A percentile compares a stretch with the other conserved stretches of the same genome.
Evolutionary conservation across 352 stramenopile genomes (phyloP).

Genomic region (Phytophthora sansomeana): DNA sequence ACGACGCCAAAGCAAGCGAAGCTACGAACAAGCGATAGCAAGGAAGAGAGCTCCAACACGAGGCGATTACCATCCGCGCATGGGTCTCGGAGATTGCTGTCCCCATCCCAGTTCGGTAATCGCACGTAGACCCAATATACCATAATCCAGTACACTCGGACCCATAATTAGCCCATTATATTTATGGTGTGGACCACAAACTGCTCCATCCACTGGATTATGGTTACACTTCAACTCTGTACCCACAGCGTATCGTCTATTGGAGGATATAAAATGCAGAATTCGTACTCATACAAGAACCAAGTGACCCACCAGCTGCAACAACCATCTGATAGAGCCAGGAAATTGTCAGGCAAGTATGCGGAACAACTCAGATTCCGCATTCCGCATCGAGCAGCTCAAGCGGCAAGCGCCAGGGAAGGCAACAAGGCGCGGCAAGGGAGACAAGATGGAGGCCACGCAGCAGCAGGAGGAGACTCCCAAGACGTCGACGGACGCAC

Average conservation of each 20-base stretch:
- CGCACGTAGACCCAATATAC: background rate
- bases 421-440: background rate
- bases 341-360: conserved; percentile 4
- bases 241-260: conserved; percentile 12
- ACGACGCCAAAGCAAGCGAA: no score
- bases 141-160: no score
- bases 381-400: background rate
- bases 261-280: conserved; percentile 6
- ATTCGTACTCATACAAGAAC: background rate
- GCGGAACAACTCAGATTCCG: conserved; percentile 21
- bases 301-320: background rate
- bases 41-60: background rate
- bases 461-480: background rate
- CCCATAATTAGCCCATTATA: no score
- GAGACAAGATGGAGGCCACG: conserved; percentile 16
- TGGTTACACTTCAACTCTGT: background rate
- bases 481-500: background rate
- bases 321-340: background rate
- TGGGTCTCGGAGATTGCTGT: conserved; percentile 9
- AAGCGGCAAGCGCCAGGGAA: background rate
- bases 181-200: no score
- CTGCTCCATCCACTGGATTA: no score
- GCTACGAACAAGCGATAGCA: no score
- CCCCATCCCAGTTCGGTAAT: conserved; percentile 7
- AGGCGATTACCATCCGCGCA: conserved; percentile 12